A percentile compares a stretch with the other conserved stretches of the same genome.
Evolutionary conservation across 1,284 basidiomycete genomes (phyloP).

Genomic region (Ceratobasidium sp.): DNA sequence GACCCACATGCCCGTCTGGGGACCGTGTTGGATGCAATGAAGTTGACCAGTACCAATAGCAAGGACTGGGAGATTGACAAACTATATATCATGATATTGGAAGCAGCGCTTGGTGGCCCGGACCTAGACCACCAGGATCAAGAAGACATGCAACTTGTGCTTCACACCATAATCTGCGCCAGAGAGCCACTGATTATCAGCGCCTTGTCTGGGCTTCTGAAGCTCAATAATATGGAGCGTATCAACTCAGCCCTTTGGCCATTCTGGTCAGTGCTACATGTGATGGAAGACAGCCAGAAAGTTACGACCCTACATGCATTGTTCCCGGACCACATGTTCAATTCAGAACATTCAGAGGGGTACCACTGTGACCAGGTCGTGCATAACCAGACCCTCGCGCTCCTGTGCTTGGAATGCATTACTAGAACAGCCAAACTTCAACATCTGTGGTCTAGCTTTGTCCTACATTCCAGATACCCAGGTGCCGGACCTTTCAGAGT

Average conservation of each 20-base stretch:
- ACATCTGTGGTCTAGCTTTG: slow-evolving; percentile 1
- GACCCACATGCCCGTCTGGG: background rate
- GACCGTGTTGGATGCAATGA: background rate
- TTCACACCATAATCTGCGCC: slow-evolving; percentile 18
- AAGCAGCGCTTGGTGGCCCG: background rate
- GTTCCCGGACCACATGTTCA: slow-evolving; percentile 14
- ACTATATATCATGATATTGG: slow-evolving; percentile 11
- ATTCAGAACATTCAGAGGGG: background rate
- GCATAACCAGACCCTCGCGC: background rate
- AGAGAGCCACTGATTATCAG: background rate
- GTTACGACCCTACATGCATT: slow-evolving; percentile 12
- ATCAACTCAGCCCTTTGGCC: background rate
- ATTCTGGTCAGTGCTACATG: background rate
- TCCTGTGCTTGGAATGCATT: background rate
- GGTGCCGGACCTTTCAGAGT: background rate
- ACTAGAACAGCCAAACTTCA: background rate
- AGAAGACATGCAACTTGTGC: background rate
- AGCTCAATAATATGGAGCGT: background rate
- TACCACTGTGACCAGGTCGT: background rate
- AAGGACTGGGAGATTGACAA: background rate
- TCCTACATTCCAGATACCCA: background rate
- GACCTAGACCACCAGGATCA: background rate
- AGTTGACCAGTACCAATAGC: background rate
- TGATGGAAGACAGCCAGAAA: background rate
- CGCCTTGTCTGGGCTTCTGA: background rate